Base-by-base conservation (phyloP, 2,329 filamentous ascomycete genomes). In the Ophiocordyceps camponoti-rufipedis region DNA sequence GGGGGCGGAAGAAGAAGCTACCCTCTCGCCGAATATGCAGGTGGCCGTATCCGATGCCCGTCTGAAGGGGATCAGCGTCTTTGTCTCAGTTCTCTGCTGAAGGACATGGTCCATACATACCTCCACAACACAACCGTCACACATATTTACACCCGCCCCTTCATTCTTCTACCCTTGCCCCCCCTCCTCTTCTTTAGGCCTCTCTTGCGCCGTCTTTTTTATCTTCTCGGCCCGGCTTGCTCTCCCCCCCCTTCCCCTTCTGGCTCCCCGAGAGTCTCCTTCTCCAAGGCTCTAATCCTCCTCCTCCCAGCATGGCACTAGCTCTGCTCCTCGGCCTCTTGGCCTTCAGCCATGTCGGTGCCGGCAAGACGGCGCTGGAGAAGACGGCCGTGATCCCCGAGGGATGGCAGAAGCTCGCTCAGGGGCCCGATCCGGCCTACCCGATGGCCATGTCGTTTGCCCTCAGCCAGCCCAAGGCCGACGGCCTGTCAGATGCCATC, bases 401-500 rank as follows among this genome's bases (percentile, higher is more conserved):
- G 6, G 59, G 60, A 43, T 63, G 61, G 61, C 48, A 52, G 32
- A 45, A 53, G 40, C 35, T 58, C 14, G 42, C 52, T 28, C 48
- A 50, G 19, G 44, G 44, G 9, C 51, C 56, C 18, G 46, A 57
- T 14, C 47, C 55, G 2, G 48, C 50, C 11, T 54, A 56, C 38
- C 44, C 47, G 6, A 46, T 62, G 13, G 54, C 50, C 13, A 52
- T 63, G 19, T 58, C 59, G 32, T 53, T 63, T 45, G 60, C 59
- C 13, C 41, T 62, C 42, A 53, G 54, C 6, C 60, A 61, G 40
- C 59, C 60, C 5, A 47, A 54, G 10, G 57, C 60, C 41, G 48
- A 53, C 14, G 49, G 48, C 13, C 46, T 62, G 12, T 44, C 53
- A 16, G 46, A 54, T 9, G 54, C 51, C 46, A 50, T 62, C 10